phyloP scores from a whole-genome alignment of 768 basidiomycete species.

The Amanita subjunquillea region DNA sequence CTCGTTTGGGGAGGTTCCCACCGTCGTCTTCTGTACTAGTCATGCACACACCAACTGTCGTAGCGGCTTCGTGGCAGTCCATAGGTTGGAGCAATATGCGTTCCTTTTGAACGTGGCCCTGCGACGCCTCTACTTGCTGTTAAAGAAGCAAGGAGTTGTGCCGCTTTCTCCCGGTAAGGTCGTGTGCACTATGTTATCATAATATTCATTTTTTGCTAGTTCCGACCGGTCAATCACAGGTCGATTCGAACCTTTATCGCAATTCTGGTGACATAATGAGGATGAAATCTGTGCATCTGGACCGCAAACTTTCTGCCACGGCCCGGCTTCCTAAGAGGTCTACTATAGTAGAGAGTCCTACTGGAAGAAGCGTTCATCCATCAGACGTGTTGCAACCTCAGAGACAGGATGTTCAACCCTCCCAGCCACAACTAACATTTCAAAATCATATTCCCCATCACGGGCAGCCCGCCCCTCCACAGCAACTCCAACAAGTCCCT shows the following conservation, averaged over 20 bases:
- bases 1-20: conserved; percentile 66
- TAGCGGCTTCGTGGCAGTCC: conserved; percentile 81
- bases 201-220: conserved; percentile 14
- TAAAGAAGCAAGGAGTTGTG: conserved; percentile 85
- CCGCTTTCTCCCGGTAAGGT: conserved; percentile 62
- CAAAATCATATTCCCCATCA: conserved; percentile 24
- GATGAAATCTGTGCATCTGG: conserved; percentile 89
- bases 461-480: conserved; percentile 17
- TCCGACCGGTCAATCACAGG: conserved; percentile 19
- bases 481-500: conserved; percentile 17
- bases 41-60: conserved; percentile 63
- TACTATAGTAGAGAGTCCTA: conserved; percentile 90
- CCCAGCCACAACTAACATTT: conserved; percentile 22
- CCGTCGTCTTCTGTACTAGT: conserved; percentile 64
- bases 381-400: conserved; percentile 45
- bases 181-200: background rate
- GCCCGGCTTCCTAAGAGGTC: conserved; percentile 89
- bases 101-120: conserved; percentile 95
- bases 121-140: conserved; percentile 75
- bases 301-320: conserved; percentile 91
- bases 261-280: conserved; percentile 87
- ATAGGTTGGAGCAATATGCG: conserved; percentile 93
- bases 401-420: conserved; percentile 29
- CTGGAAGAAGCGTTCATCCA: conserved; percentile 76
- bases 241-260: conserved; percentile 69